Evolutionary conservation across 2,329 filamentous ascomycete genomes (phyloP).

Genomic region (Aspergillus aculeatus): DNA sequence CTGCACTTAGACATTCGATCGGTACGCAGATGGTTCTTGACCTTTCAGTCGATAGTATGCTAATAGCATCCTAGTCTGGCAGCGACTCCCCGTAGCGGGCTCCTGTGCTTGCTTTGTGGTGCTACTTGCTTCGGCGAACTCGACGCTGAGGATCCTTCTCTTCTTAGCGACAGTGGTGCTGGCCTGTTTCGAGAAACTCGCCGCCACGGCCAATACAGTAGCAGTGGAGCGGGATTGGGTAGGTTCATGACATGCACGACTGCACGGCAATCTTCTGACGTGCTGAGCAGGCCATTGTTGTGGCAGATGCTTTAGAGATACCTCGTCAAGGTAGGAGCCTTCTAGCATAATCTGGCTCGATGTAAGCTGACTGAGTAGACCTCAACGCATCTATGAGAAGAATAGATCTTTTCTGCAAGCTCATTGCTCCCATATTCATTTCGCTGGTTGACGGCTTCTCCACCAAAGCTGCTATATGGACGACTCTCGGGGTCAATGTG

Average conservation of each 20-base stretch:
- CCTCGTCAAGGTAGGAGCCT: conserved; percentile 41
- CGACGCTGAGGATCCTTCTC: conserved; percentile 21
- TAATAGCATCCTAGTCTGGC: conserved; percentile 28
- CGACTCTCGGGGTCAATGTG: conserved; percentile 48
- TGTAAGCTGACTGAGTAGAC: conserved; percentile 18
- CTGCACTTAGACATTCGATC: conserved; percentile 53
- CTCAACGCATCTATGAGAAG: conserved; percentile 57
- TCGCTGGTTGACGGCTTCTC: conserved; percentile 49
- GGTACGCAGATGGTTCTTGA: conserved; percentile 19
- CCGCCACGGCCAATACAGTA: conserved; percentile 63
- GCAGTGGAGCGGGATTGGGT: conserved; percentile 71
- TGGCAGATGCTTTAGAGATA: conserved; percentile 35
- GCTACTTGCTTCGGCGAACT: conserved; percentile 21
- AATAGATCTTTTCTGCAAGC: conserved; percentile 59
- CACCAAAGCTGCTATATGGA: conserved; percentile 46
- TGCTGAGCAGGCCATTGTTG: conserved; percentile 29
- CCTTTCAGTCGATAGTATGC: not conserved
- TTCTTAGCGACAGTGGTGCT: conserved; percentile 49
- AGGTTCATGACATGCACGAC: conserved; percentile 13
- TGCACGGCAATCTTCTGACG: not conserved
- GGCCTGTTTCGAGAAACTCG: conserved; percentile 68
- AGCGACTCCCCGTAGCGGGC: conserved; percentile 43
- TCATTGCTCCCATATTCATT: conserved; percentile 54
- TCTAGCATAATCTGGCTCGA: not conserved
- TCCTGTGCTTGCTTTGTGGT: conserved; percentile 51